These are phyloP conservation scores for Vitis hybrid DNA, from an alignment of 177 flowering plant species.

Conservation along the genomic window DNA sequence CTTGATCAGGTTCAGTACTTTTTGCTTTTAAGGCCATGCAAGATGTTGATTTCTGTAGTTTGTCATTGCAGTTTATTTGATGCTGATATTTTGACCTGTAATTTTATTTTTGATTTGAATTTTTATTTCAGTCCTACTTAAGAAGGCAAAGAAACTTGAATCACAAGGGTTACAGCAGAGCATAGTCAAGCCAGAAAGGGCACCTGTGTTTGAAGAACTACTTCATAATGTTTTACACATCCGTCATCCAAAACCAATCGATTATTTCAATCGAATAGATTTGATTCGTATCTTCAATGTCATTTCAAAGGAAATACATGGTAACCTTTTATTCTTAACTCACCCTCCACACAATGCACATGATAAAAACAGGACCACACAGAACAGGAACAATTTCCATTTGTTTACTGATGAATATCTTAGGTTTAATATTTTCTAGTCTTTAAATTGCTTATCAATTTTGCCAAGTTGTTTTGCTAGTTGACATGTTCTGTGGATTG, in stretches of 20 bases:
- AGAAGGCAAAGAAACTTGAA: constrained; percentile 39
- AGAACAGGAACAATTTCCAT: not conserved
- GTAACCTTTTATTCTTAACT: constrained; percentile 27
- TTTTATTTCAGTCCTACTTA: constrained; percentile 30
- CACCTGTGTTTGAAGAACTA: constrained; percentile 30
- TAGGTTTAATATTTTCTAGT: too few species aligned
- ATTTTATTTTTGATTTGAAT: not conserved
- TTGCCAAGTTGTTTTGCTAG: too few species aligned
- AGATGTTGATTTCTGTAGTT: too few species aligned
- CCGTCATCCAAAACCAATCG: constrained; percentile 42
- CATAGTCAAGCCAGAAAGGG: constrained; percentile 16
- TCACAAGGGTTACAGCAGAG: constrained; percentile 22
- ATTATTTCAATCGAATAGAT: constrained; percentile 45
- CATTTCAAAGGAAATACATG: constrained; percentile 52
- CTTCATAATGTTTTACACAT: constrained; percentile 37
- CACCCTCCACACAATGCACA: not conserved
- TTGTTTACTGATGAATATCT: too few species aligned
- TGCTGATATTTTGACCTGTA: too few species aligned
- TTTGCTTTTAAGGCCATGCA: too few species aligned
- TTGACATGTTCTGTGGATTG: too few species aligned
- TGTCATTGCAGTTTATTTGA: too few species aligned
- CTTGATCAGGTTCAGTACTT: too few species aligned
- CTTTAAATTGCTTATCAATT: too few species aligned
- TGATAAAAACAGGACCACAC: not conserved
- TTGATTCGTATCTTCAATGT: constrained; percentile 50